phyloP scores from a whole-genome alignment of 139 green algal species.

The Nannochloris sp. region DNA sequence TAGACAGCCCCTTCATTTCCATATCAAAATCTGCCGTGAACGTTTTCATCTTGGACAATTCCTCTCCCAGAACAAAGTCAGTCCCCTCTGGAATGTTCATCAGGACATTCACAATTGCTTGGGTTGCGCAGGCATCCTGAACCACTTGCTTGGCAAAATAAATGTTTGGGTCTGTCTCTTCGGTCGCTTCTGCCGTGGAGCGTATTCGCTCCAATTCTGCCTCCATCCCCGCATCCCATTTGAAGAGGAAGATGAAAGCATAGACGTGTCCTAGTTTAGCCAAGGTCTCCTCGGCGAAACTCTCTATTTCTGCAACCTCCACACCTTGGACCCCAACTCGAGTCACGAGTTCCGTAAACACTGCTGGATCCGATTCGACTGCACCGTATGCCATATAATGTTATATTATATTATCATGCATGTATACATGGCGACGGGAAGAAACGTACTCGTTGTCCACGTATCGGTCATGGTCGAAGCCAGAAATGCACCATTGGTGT shows the following conservation, averaged over 20 bases:
- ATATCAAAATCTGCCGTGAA: conserved; percentile 83
- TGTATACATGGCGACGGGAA: no score
- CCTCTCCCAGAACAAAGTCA: conserved; percentile 43
- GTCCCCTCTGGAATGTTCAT: conserved; percentile 63
- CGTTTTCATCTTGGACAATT: conserved; percentile 64
- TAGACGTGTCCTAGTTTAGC: conserved; percentile 64
- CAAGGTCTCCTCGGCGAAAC: conserved; percentile 61
- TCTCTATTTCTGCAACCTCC: conserved; percentile 79
- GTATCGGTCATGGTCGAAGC: conserved; percentile 1
- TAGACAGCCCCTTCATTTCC: conserved; percentile 77
- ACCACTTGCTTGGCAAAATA: conserved; percentile 95
- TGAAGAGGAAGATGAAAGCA: conserved; percentile 98
- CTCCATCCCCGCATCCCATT: conserved; percentile 47
- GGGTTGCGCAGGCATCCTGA: conserved; percentile 91
- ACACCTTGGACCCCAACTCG: conserved; percentile 79
- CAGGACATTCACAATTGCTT: conserved; percentile 91
- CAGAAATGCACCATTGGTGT: no score
- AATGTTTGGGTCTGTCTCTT: conserved; percentile 64
- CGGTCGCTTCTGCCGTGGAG: conserved; percentile 3
- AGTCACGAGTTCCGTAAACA: conserved; percentile 92
- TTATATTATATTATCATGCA: no score
- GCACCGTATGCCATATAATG: no score
- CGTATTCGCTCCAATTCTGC: no score
- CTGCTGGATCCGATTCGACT: conserved; percentile 67
- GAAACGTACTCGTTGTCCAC: no score